phyloP scores from a whole-genome alignment of 495 filamentous ascomycete species.

The Penicillium fimorum region DNA sequence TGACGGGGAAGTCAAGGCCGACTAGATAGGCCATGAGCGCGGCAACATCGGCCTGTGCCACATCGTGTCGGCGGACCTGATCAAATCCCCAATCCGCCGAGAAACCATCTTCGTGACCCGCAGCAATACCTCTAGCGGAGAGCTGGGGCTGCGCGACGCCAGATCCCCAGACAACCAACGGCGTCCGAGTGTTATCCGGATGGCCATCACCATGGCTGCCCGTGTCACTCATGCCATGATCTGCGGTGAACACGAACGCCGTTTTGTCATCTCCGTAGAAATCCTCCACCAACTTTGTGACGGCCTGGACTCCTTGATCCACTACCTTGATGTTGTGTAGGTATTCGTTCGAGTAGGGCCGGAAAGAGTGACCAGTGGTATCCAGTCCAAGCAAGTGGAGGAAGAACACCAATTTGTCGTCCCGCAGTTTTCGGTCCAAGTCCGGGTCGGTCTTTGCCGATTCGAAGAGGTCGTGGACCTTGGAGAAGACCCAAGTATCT shows the following conservation, averaged over 20 bases:
- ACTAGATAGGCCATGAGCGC: constrained; percentile 96
- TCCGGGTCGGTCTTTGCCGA: constrained; percentile 74
- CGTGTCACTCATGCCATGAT: constrained; percentile 99
- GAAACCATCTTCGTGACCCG: constrained; percentile 89
- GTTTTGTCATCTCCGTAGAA: constrained; percentile 94
- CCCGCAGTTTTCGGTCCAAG: constrained; percentile 67
- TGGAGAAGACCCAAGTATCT: constrained; percentile 95
- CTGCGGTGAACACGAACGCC: constrained; percentile 94
- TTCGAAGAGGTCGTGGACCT: constrained; percentile 80
- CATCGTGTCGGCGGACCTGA: constrained; percentile 80
- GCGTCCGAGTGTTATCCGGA: constrained; percentile 95
- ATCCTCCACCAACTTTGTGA: constrained; percentile 75
- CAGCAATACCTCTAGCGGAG: constrained; percentile 50
- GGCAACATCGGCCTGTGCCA: constrained; percentile 91
- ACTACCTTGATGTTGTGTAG: constrained; percentile 92
- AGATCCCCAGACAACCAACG: constrained; percentile 91
- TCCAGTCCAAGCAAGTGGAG: constrained; percentile 95
- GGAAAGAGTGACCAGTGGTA: constrained; percentile 82
- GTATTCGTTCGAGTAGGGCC: constrained; percentile 96
- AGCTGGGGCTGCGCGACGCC: constrained; percentile 76
- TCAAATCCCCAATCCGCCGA: constrained; percentile 86
- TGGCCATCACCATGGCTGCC: constrained; percentile 97
- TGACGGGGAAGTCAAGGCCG: constrained; percentile 88
- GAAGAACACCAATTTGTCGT: constrained; percentile 94
- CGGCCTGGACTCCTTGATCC: constrained; percentile 80